Evolutionary conservation across 768 basidiomycete genomes (phyloP).

Genomic region (Russula brevipes): DNA sequence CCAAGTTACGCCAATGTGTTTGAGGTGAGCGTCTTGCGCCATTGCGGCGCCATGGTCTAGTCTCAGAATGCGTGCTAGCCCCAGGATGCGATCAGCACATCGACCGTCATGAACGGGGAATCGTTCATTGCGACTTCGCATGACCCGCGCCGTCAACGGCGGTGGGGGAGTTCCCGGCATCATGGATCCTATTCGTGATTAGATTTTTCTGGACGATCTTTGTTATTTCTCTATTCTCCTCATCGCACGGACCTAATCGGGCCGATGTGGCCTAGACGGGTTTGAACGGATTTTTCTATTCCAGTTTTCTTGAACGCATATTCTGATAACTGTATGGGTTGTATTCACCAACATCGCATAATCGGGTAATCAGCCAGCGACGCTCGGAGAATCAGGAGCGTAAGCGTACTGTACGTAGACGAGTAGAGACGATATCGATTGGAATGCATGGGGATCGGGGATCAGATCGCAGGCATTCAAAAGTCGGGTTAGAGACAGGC

Average conservation of each 20-base stretch:
- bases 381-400: too few relatives aligned
- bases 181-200: constrained; percentile 22
- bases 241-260: constrained; percentile 1
- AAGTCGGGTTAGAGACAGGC: too few relatives aligned
- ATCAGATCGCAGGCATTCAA: constrained; percentile 1
- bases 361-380: background rate
- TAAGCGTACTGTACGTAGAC: too few relatives aligned
- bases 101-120: constrained; percentile 23
- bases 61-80: background rate
- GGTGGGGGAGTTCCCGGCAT: constrained; percentile 17
- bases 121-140: constrained; percentile 16
- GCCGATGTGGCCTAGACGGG: background rate
- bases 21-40: constrained; percentile 22
- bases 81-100: constrained; percentile 17
- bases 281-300: constrained; percentile 3
- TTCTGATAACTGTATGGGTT: background rate
- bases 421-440: background rate
- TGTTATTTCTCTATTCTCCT: background rate
- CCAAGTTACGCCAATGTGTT: constrained; percentile 20
- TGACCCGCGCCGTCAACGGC: constrained; percentile 20
- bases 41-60: background rate
- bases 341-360: background rate
- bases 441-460: constrained; percentile 8
- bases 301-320: constrained; percentile 8
- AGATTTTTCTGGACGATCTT: background rate